Conservation (phyloP, 176 grass and related monocot species). For the Aegilops bicornis region DNA sequence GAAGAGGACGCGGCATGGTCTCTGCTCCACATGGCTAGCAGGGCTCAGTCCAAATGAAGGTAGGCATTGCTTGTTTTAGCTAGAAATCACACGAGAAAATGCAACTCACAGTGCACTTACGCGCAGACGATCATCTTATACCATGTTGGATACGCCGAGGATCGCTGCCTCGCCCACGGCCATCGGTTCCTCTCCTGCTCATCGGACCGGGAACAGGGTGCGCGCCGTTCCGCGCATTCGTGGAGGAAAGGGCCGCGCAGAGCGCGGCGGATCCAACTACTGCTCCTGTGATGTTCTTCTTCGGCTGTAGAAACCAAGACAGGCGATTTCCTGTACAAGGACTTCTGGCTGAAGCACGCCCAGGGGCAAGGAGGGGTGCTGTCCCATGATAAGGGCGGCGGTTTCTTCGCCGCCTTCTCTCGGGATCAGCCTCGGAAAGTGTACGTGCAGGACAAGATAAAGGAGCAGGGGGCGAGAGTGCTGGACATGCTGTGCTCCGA, state of each 20-base stretch:
- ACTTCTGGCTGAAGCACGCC: constrained; percentile 78
- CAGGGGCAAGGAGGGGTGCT: constrained; percentile 56
- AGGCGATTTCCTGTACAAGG: constrained; percentile 69
- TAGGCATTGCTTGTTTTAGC: background rate
- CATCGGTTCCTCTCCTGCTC: constrained; percentile 70
- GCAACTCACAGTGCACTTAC: background rate
- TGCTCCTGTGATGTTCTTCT: constrained; percentile 79
- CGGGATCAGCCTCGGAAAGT: constrained; percentile 79
- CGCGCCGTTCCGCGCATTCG: constrained; percentile 27
- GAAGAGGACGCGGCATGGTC: constrained; percentile 59
- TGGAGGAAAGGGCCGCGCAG: constrained; percentile 63
- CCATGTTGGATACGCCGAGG: constrained; percentile 73
- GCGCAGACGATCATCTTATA: constrained; percentile 49
- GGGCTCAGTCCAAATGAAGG: constrained; percentile 52
- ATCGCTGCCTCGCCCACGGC: constrained; percentile 46
- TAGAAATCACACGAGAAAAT: too few species aligned
- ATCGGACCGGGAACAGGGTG: constrained; percentile 74
- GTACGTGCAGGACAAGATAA: constrained; percentile 88
- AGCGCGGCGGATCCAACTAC: constrained; percentile 16
- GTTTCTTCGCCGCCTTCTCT: constrained; percentile 80
- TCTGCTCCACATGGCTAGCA: constrained; percentile 84
- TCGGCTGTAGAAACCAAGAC: constrained; percentile 67
- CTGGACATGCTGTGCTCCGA: constrained; percentile 50
- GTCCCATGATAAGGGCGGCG: constrained; percentile 54
- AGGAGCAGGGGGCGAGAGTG: constrained; percentile 63